Evolutionary conservation across 1,139 yeast species (phyloP).

Genomic region (Hansenula sp.): DNA sequence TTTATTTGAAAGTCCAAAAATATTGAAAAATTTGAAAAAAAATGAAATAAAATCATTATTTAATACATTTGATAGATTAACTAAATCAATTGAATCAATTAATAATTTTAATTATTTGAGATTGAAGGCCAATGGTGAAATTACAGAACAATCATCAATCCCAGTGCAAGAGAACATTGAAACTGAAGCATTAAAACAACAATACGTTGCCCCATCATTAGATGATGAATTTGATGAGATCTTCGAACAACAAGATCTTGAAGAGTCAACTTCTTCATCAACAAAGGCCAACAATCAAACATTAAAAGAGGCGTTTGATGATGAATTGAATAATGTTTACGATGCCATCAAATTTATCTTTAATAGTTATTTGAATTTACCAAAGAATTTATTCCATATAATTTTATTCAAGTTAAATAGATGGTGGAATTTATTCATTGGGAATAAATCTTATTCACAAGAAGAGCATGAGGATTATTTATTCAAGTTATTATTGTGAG

Average conservation of each 20-base stretch:
- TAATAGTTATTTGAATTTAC: conserved; percentile 66
- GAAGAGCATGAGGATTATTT: conserved; percentile 16
- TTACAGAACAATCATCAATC: too few relatives aligned
- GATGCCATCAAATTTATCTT: conserved; percentile 68
- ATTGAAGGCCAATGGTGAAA: conserved; percentile 8
- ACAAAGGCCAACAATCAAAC: conserved; percentile 24
- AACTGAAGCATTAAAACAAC: conserved; percentile 12
- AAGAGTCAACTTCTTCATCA: conserved; percentile 2
- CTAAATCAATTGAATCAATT: conserved; percentile 78
- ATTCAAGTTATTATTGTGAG: conserved; percentile 11
- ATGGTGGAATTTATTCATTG: conserved; percentile 77
- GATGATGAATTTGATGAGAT: conserved; percentile 17
- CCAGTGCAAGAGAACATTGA: conserved; percentile 10
- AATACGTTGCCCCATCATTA: conserved; percentile 22
- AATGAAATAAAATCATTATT: conserved; percentile 86
- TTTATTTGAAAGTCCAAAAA: conserved; percentile 61
- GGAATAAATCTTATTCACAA: conserved; percentile 33
- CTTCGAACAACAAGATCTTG: conserved; percentile 5
- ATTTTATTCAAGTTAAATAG: conserved; percentile 44
- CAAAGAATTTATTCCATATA: conserved; percentile 53
- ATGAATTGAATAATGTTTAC: conserved; percentile 53
- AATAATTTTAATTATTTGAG: conserved; percentile 57
- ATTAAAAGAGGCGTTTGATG: conserved; percentile 41
- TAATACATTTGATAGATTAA: conserved; percentile 88
- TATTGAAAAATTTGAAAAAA: conserved; percentile 55